Base-by-base conservation (phyloP, 768 basidiomycete species). In the Coprinopsis sp. region DNA sequence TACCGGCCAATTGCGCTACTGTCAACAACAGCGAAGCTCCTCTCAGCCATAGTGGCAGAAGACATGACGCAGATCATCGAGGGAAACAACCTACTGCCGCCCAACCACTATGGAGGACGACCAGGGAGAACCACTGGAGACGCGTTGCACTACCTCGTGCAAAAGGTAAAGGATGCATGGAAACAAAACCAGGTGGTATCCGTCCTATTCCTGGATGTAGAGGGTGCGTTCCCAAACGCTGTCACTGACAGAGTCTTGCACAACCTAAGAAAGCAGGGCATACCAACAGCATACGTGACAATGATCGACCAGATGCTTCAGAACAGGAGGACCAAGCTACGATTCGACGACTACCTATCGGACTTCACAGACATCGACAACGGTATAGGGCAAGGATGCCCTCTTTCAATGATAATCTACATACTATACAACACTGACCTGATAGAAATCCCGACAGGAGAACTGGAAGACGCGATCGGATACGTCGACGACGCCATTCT, bases 181-280 rank as follows among this genome's bases (percentile, higher is more conserved):
- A 29, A 59, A 0, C 38, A 44, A 4, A 39, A 52, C 0, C 54
- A 62, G 13, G 68, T 72, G 0, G 67, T 54, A 1, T 60, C 58
- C 2, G 57, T 59, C 0, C 61, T 72, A 0, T 72, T 65, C 52
- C 58, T 72, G 0, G 70, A 74, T 46, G 62, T 74, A 1, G 57
- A 70, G 50, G 70, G 62, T 0, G 70, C 69, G 2, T 74, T 72
- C 47, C 71, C 67, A 1, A 71, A 63, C 43, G 61, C 60, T 0
- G 60, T 60, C 10, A 56, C 50, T 0, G 59, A 58, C 2, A 27
- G 52, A 0, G 60, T 72, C 0, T 27, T 63, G 6, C 63, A 67
- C 43, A 63, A 67, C 48, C 50, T 71, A 51, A 42, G 52, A 6
- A 53, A 49, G 42, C 24, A 54, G 3, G 24, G 64, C 1, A 52